phyloP scores from a whole-genome alignment of 768 basidiomycete species.

The Tylopilus subfusipes region DNA sequence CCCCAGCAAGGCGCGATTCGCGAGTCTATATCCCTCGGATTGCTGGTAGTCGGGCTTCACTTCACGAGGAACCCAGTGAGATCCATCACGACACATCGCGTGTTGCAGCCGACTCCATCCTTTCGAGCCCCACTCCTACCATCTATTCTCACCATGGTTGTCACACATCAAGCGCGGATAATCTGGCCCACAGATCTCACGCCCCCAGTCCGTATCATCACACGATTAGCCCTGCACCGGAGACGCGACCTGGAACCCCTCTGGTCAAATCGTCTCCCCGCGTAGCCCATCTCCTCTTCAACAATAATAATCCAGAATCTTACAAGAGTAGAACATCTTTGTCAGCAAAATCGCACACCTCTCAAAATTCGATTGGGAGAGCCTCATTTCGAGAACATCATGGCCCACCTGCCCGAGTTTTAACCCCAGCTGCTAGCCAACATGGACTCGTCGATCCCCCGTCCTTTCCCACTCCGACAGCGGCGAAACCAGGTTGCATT shows the following conservation, averaged over 20 bases:
- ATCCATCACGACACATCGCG: neutral
- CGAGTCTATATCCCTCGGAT: conserved; percentile 6
- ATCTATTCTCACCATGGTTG: neutral
- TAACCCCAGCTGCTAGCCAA: conserved; percentile 4
- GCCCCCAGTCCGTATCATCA: neutral
- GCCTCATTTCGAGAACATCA: conserved; percentile 20
- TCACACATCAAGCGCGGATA: neutral
- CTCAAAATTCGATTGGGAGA: conserved; percentile 20
- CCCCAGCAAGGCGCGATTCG: conserved; percentile 11
- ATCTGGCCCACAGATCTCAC: neutral
- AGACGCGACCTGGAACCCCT: neutral
- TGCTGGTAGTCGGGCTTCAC: conserved; percentile 9
- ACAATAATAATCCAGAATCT: neutral
- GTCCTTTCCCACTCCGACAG: neutral
- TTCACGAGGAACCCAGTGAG: conserved; percentile 16
- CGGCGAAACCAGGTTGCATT: neutral
- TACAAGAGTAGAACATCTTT: conserved; percentile 7
- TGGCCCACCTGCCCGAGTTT: conserved; percentile 13
- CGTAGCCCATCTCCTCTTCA: neutral
- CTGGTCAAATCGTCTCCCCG: neutral
- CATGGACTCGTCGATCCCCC: neutral
- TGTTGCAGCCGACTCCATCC: neutral
- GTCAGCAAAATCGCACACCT: conserved; percentile 9
- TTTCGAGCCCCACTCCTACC: neutral
- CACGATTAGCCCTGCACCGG: neutral